Percentiles rank a stretch among this genome's conserved stretches.
These are phyloP conservation scores for Candida oleophila DNA, from an alignment of 805 yeast species.

Conservation along the genomic window DNA sequence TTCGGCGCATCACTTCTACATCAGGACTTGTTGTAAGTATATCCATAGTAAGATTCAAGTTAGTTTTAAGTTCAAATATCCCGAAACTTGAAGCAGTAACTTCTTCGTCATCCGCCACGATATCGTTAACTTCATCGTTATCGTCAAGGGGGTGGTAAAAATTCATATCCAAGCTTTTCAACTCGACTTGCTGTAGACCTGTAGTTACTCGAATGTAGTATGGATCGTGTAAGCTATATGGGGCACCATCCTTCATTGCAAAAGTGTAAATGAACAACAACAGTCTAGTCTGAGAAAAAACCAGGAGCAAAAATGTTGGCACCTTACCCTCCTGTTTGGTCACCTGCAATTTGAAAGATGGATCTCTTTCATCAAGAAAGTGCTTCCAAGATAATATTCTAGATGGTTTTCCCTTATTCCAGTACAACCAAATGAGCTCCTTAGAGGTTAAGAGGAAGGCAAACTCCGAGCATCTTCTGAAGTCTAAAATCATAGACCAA, in stretches of 20 bases:
- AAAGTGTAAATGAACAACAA: slow-evolving; percentile 31
- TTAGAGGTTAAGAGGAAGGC: slow-evolving; percentile 62
- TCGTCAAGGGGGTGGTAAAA: slow-evolving; percentile 7
- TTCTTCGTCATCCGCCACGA: slow-evolving; percentile 9
- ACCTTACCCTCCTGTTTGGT: slow-evolving; percentile 13
- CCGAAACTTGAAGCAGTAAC: slow-evolving; percentile 7
- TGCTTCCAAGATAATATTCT: slow-evolving; percentile 70
- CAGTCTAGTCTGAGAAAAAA: slow-evolving; percentile 29
- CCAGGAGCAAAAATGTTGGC: slow-evolving; percentile 18
- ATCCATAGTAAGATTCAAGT: slow-evolving; percentile 12
- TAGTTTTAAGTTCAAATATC: slow-evolving; percentile 17
- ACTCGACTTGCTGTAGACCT: slow-evolving; percentile 14
- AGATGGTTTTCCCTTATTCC: slow-evolving; percentile 11
- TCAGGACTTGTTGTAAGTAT: background rate
- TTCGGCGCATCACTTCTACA: background rate
- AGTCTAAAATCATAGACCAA: slow-evolving; percentile 54
- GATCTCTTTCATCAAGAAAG: slow-evolving; percentile 53
- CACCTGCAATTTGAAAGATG: slow-evolving; percentile 44
- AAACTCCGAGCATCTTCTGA: slow-evolving; percentile 28
- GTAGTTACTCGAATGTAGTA: slow-evolving; percentile 17
- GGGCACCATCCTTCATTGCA: slow-evolving; percentile 24
- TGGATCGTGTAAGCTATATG: slow-evolving; percentile 32
- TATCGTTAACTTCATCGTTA: background rate
- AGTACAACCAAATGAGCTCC: slow-evolving; percentile 57
- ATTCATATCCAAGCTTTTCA: slow-evolving; percentile 7